These are phyloP conservation scores for Guyanaporus albipodus DNA, from an alignment of 768 basidiomycete species.

Conservation along the genomic window DNA sequence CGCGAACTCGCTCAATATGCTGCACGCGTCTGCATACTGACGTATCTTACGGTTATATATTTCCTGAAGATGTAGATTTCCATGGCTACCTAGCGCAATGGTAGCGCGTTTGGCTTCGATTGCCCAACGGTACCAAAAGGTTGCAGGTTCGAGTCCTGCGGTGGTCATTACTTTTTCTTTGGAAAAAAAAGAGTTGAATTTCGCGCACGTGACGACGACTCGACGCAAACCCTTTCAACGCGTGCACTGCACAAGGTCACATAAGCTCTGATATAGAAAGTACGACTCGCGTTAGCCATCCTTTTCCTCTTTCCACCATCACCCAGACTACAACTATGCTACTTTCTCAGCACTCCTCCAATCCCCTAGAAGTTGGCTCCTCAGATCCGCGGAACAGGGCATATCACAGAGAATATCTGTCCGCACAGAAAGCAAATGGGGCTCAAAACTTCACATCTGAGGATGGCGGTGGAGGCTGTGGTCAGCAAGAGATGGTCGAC, in stretches of 20 bases:
- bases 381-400: conserved; percentile 51
- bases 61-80: fast-evolving
- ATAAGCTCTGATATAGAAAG: not conserved
- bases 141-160: conserved; percentile 97
- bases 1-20: conserved; percentile 20
- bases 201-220: conserved; percentile 21
- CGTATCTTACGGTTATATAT: not conserved
- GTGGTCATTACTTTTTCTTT: conserved; percentile 53
- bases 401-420: conserved; percentile 39
- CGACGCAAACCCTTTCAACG: conserved; percentile 6
- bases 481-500: conserved; percentile 37
- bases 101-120: conserved; percentile 96
- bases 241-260: not conserved
- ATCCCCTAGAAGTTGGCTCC: conserved; percentile 65
- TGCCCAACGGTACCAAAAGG: conserved; percentile 78
- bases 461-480: conserved; percentile 43
- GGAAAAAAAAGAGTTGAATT: not conserved
- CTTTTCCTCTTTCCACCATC: not conserved
- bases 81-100: conserved; percentile 84
- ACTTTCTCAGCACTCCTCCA: conserved; percentile 70
- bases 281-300: not conserved
- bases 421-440: conserved; percentile 32
- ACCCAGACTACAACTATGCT: conserved; percentile 21
- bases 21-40: not conserved
- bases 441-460: conserved; percentile 42